Base-by-base conservation (phyloP, 345 rosid genomes). In the Brassica carinata region DNA sequence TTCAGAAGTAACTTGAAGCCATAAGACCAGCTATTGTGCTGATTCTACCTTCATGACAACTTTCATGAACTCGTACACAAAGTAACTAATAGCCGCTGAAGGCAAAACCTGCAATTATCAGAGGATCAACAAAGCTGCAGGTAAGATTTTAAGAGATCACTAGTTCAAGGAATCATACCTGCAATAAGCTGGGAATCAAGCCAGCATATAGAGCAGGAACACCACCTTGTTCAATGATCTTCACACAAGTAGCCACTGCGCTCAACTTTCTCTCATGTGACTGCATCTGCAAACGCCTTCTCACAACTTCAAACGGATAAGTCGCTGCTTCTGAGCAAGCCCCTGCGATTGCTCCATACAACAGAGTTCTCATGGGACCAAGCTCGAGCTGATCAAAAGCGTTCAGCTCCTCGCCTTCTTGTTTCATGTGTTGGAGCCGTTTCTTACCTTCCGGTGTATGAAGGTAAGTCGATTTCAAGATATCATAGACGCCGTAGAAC, bases 31-130 rank as follows among this genome's bases (percentile, higher is more conserved):
- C 23, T 33, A 74, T 82, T 48, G 69, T 26, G 76, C 63, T 86
- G 89, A 89, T 73, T 88, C 89, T 80, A 91, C 98, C 82, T 87
- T 82, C 81, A 91, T 82, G 69, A 91, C 85, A 79, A 93, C 86
- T 88, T 93, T 93, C 98, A 90, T 94, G 82, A 73, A 92, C 85
- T 94, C 97, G 0, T 92, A 94, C 18, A 92, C 89, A 67, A 94
- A 92, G 85, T 87, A 94, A 86, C 97, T 92, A 57, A 88, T 88
- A 0, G 97, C 82, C 6, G 96, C 98, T 0, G 98, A 94, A 30
- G 96, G 98, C 72, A 92, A 91, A 64, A 92, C 98, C 98, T 92
- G 91, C 67, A 84, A 83, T 19, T 10, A 27, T 69, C 62, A 66
- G 69, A 76, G 40, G 73, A 29, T 18, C 7, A 31, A 67, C 51